A percentile compares a stretch with the other conserved stretches of the same genome.
phyloP scores from a whole-genome alignment of 2,329 filamentous ascomycete genomes.

The Pyrenophora graminea region DNA sequence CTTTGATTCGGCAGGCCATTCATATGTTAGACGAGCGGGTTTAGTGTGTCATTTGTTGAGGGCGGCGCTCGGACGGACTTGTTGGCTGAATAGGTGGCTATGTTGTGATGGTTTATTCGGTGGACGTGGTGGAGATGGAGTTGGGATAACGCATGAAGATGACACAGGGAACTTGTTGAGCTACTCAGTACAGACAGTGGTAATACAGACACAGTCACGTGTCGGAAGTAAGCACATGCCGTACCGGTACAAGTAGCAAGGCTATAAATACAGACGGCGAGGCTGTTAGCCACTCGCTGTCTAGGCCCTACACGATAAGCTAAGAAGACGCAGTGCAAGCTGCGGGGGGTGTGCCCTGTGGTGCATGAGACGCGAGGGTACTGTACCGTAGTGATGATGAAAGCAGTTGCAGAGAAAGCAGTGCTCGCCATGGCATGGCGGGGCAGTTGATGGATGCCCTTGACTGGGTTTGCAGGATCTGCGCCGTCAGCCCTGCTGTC shows the following conservation, averaged over 20 bases:
- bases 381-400: too few relatives aligned
- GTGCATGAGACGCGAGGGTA: background rate
- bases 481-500: background rate
- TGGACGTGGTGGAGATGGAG: too few relatives aligned
- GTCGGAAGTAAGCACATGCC: background rate
- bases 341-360: background rate
- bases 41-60: background rate
- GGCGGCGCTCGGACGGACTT: slow-evolving; percentile 1
- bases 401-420: too few relatives aligned
- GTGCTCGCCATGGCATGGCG: too few relatives aligned
- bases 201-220: background rate
- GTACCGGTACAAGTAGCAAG: background rate
- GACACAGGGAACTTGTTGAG: too few relatives aligned
- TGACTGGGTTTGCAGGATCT: background rate
- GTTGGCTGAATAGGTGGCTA: background rate
- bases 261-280: background rate
- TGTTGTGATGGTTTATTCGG: background rate
- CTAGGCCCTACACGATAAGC: too few relatives aligned
- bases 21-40: slow-evolving; percentile 12
- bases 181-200: too few relatives aligned
- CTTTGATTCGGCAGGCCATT: background rate
- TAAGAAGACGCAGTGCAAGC: background rate
- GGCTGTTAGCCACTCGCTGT: background rate
- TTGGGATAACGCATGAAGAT: too few relatives aligned
- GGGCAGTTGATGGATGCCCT: too few relatives aligned